These are phyloP conservation scores for Asterionellopsis glacialis DNA, from an alignment of 108 stramenopile species.

Conservation along the genomic window DNA sequence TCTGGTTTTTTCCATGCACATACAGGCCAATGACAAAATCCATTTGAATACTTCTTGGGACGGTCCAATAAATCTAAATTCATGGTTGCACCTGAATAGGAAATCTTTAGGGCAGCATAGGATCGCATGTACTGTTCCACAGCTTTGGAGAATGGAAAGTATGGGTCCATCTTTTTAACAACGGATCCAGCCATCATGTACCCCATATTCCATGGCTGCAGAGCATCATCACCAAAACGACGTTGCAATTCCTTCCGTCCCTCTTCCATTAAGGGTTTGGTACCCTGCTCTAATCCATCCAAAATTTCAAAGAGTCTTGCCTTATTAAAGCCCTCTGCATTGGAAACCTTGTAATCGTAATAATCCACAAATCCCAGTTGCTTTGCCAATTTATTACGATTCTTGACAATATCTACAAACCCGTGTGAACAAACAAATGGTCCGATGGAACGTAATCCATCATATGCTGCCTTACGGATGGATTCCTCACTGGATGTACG, in stretches of 20 bases:
- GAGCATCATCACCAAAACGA: constrained; percentile 38
- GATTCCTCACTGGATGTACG: constrained; percentile 40
- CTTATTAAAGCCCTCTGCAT: constrained; percentile 72
- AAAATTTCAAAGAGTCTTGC: constrained; percentile 57
- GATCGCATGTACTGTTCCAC: constrained; percentile 53
- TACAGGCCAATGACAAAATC: constrained; percentile 73
- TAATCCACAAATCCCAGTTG: constrained; percentile 48
- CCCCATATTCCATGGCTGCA: constrained; percentile 56
- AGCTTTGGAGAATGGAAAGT: constrained; percentile 63
- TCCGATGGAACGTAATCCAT: constrained; percentile 64
- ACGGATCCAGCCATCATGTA: constrained; percentile 64
- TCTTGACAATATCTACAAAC: constrained; percentile 68
- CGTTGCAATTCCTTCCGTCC: constrained; percentile 43
- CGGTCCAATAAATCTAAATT: constrained; percentile 64
- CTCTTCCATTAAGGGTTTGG: constrained; percentile 47
- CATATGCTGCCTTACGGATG: constrained; percentile 52
- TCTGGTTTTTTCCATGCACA: constrained; percentile 58
- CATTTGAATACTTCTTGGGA: constrained; percentile 61
- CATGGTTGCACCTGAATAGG: constrained; percentile 58
- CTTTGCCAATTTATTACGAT: constrained; percentile 54
- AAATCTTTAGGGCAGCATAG: constrained; percentile 59
- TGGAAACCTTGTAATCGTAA: constrained; percentile 71
- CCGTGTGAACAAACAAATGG: constrained; percentile 61
- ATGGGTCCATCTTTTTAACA: constrained; percentile 66
- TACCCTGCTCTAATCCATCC: constrained; percentile 55